Conservation (phyloP, 306 rosid genomes). For the Trifolium repens region DNA sequence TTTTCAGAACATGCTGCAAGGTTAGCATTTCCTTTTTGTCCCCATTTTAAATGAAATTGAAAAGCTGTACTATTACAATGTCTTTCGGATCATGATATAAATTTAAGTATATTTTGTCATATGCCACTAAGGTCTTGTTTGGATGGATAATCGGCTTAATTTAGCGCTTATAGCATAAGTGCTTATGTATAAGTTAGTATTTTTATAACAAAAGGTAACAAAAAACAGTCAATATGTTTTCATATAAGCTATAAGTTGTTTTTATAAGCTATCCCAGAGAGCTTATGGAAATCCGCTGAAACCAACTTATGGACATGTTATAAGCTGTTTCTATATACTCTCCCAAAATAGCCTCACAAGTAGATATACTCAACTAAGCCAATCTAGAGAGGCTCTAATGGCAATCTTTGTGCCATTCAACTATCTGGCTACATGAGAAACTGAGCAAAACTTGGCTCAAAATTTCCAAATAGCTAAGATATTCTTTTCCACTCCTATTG, state of each 20-base stretch:
- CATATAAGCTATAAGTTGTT: not conserved
- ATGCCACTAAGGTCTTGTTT: not conserved
- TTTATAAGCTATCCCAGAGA: not conserved
- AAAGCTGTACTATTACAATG: too few relatives aligned
- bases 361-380: not conserved
- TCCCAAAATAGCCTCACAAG: not conserved
- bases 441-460: not conserved
- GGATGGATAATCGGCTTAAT: not conserved
- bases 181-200: not conserved
- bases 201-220: not conserved
- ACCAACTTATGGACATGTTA: not conserved
- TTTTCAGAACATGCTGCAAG: constrained; percentile 95
- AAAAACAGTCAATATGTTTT: not conserved
- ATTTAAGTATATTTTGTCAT: not conserved
- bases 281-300: not conserved
- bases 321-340: not conserved
- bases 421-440: not conserved
- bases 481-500: not conserved
- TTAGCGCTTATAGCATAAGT: not conserved
- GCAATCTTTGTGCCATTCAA: not conserved
- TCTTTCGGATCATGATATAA: not conserved
- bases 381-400: not conserved
- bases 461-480: not conserved
- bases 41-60: too few relatives aligned
- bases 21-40: constrained; percentile 53